Evolutionary conservation across 1,284 basidiomycete species (phyloP), one percentile per base, ranked within the genome.

Genomic region (Cystobasidium sp.): DNA sequence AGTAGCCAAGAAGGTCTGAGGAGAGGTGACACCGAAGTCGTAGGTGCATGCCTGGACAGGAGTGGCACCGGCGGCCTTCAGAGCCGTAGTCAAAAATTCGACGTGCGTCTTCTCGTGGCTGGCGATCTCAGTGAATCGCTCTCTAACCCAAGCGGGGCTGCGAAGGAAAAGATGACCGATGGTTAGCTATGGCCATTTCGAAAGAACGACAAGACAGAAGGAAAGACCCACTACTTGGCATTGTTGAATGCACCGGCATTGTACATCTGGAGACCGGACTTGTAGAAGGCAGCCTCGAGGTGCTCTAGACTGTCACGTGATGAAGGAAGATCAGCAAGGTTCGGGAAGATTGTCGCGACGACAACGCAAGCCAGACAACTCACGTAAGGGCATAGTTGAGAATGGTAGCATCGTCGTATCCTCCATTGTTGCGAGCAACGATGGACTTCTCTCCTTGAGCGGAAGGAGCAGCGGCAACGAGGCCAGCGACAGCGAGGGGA

Each of bases 211-310:
- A 10, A 52, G 41, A 39, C 14, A n/a, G n/a, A n/a, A n/a, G n/a
- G 51, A 10, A 22, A 37, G 14, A 64, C 47, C n/a, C 66, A 47
- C 22, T 80, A 86, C 3, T 88, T 88, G 9, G 87, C 87, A 7
- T 82, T 76, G 52, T 76, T 79, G 81, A 91, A 91, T 49, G 84
- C 87, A 18, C 81, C 73, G 22, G 82, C 81, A 75, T 82, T 80
- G 82, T 83, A 88, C 70, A 84, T 84, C 0, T 78, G 76, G 12
- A 89, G 84, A 1, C 82, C 86, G 74, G 71, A 77, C 22, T 65
- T 78, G 80, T 85, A 92, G 84, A 91, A 91, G 24, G 85, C 83
- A 80, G 85, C 85, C 82, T 91, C 88, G 76, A 92, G 84, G 80
- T 90, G 86, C 82, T 91, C 89, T 65, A 91, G 85, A 24, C 78